Base-by-base conservation (phyloP, 2,329 filamentous ascomycete species). In the Aureobasidium namibiae region DNA sequence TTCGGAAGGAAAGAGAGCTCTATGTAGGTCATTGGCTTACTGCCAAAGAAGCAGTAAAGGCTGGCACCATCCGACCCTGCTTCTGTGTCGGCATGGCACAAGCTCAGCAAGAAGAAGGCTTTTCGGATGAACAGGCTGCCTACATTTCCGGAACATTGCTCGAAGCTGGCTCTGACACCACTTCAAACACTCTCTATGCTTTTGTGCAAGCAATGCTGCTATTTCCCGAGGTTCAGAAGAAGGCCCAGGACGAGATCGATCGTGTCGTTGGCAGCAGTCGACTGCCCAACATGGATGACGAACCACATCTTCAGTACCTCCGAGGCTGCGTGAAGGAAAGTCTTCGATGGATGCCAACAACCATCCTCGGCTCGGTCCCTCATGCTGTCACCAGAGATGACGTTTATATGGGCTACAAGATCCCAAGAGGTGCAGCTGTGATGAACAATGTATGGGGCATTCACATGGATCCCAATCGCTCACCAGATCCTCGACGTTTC, bases 321-420 rank as follows among this genome's bases (percentile, higher is more conserved):
- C 87, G 85, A 0, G 88, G 88, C 0, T 72, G 92, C 16, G 86
- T 88, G 59, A 90, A 90, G 67, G 89, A 92, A 67, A 82, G 86
- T 1, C 76, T 92, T 1, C 81, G 89, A 18, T 92, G 82, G 76
- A 90, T 84, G 78, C 86, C 84, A 1, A 87, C 90, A 24, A 86
- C 90, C 61, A 86, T 88, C 3, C 86, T 92, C 63, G 89, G 84
- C 64, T 77, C 92, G 0, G 88, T 88, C 0, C 78, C 66, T 13
- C 66, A 69, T 56, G 63, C 67, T 10, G 65, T 65, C 3, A 59
- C 64, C 23, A 38, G 63, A 52, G 67, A 69, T 41, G 67, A 69
- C 38, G 52, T 57, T 18, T 69, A 61, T 46, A 65, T 65, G 26
- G 66, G 67, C 44, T 68, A 66, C 57, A 33, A 56, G 24, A 68